Conservation (phyloP, 805 yeast genomes). For the Teunomyces aglyptinius region DNA sequence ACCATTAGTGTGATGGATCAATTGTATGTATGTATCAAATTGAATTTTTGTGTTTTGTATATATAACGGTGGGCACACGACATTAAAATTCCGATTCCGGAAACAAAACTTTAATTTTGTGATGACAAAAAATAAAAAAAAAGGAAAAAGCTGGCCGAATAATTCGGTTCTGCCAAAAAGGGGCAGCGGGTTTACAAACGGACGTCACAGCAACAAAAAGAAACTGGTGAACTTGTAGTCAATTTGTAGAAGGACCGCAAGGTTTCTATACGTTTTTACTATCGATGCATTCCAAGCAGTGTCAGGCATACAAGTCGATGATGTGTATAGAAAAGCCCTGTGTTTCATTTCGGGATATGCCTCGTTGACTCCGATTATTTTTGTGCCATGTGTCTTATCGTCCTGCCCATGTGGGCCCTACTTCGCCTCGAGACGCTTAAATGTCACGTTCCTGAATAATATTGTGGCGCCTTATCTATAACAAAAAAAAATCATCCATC, state of each 20-base stretch:
- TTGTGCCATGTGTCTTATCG: not conserved
- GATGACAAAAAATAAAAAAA: not conserved
- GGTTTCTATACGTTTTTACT: too few relatives aligned
- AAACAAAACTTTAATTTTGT: not conserved
- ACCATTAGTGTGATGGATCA: not conserved
- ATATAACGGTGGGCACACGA: not conserved
- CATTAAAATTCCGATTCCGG: too few relatives aligned
- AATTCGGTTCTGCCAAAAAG: not conserved
- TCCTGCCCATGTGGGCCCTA: not conserved
- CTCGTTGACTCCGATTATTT: not conserved
- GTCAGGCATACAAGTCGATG: too few relatives aligned
- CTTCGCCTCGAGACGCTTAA: not conserved
- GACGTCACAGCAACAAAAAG: too few relatives aligned
- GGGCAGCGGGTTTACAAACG: too few relatives aligned
- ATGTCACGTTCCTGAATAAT: not conserved
- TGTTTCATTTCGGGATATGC: too few relatives aligned
- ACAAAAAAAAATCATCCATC: not conserved
- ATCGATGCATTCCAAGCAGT: too few relatives aligned
- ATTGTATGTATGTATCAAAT: not conserved
- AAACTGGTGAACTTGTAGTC: too few relatives aligned
- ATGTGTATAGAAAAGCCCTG: too few relatives aligned
- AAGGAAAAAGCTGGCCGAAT: too few relatives aligned
- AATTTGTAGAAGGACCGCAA: too few relatives aligned
- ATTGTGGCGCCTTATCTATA: not conserved
- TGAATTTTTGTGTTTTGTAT: not conserved